Conservation (phyloP, 1,284 basidiomycete genomes). For the Phylloboletellus chloephorus region DNA sequence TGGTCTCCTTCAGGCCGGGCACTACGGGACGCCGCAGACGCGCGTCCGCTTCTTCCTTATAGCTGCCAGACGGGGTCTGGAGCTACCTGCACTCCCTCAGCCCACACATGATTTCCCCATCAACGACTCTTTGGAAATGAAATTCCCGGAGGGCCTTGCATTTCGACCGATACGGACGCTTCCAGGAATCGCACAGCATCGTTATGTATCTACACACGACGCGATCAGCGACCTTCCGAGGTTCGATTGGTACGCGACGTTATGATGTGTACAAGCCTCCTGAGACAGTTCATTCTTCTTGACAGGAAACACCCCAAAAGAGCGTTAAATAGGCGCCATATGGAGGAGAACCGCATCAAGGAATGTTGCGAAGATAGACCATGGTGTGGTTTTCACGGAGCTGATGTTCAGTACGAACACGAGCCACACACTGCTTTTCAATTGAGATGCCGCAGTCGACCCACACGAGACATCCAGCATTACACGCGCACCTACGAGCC, state of each 20-base stretch:
- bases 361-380: constrained; percentile 34
- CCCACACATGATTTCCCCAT: constrained; percentile 61
- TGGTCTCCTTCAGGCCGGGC: constrained; percentile 59
- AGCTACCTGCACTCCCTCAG: constrained; percentile 60
- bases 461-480: constrained; percentile 48
- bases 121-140: constrained; percentile 42
- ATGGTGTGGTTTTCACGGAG: constrained; percentile 39
- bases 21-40: constrained; percentile 68
- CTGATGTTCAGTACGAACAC: constrained; percentile 37
- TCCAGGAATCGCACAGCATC: constrained; percentile 47
- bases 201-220: constrained; percentile 54
- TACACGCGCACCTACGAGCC: constrained; percentile 38
- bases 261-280: background rate
- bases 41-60: constrained; percentile 67
- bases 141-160: constrained; percentile 36
- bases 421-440: constrained; percentile 52
- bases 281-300: constrained; percentile 11
- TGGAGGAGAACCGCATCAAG: constrained; percentile 22
- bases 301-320: constrained; percentile 22
- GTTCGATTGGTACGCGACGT: constrained; percentile 59
- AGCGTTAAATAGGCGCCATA: constrained; percentile 8
- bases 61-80: constrained; percentile 47
- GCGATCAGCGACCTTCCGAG: constrained; percentile 63
- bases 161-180: constrained; percentile 44
- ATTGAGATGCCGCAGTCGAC: constrained; percentile 33